Evolutionary conservation across 176 grass and related monocot species (phyloP), one percentile per base, ranked within the genome.

Genomic region (Olyra latifolia): DNA sequence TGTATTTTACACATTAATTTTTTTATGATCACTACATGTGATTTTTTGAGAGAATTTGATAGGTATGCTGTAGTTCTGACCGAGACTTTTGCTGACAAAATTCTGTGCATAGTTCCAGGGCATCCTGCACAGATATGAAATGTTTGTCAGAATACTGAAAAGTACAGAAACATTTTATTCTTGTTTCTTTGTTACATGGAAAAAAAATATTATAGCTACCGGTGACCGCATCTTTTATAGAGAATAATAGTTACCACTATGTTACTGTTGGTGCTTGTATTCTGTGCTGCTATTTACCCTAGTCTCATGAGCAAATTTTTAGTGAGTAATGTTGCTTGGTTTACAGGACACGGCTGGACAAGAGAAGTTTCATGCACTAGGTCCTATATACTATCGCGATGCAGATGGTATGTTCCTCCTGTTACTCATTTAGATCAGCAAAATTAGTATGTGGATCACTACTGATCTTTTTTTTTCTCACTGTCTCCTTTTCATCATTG

Each of bases 331-430:
- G 23, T 27, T 53, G 41, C 15, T 52, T 62, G 17, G n/a, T 27
- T 13, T 48, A 62, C 80, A 95, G 93, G 93, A 95, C 79, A 92
- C 89, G 50, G 93, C 93, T 86, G 93, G 93, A 28, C 89, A 95
- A 72, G 93, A 95, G 70, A 91, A 88, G 25, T 92, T 95, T 85
- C 89, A 95, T 75, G 87, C 89, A 14, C 71, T 95, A 69, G 93
- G 89, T 40, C 93, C 89, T 62, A 95, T 95, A 85, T 90, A 96
- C 68, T 92, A 96, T 76, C 85, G 93, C 19, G 90, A 96, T 81
- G 93, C 93, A 59, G 87, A 96, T 84, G 93, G 90, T 90, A 74
- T 20, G 6, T 65, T 20, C 27, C 5, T 74, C 30, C 64, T 73
- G 52, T 75, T 68, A 52, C 74, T 39, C 44, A 10, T 46, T 84